Percentiles rank a stretch among this genome's conserved stretches.
phyloP scores from a whole-genome alignment of 495 filamentous ascomycete species.

The Xylaria telfairii region DNA sequence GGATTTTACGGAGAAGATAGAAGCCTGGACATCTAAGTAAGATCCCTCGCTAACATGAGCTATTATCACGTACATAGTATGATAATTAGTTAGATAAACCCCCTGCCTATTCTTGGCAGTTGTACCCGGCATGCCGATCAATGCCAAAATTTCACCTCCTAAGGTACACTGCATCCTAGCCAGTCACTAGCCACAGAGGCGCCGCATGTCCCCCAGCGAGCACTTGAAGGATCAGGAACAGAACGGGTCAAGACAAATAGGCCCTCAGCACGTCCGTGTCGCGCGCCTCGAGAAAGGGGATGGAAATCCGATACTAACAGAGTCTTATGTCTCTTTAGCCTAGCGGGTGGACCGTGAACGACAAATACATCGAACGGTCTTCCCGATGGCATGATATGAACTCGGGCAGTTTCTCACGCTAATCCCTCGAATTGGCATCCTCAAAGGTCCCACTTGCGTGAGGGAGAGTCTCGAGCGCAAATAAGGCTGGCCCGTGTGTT shows the following conservation, averaged over 20 bases:
- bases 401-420: not conserved
- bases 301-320: slow-evolving; percentile 11
- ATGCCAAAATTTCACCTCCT: not conserved
- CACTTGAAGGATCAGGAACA: slow-evolving; percentile 15
- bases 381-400: slow-evolving; percentile 19
- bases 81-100: not conserved
- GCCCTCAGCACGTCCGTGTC: not conserved
- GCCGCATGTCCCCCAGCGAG: slow-evolving; percentile 1
- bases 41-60: slow-evolving; percentile 13
- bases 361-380: slow-evolving; percentile 19
- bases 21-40: not conserved
- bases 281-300: not conserved
- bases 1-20: not conserved
- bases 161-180: slow-evolving; percentile 8
- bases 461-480: not conserved
- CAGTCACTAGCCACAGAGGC: slow-evolving; percentile 18
- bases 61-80: slow-evolving; percentile 3
- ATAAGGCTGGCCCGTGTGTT: slow-evolving; percentile 16
- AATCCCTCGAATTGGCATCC: not conserved
- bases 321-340: not conserved
- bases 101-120: not conserved
- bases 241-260: slow-evolving; percentile 10
- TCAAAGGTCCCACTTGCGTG: not conserved
- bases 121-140: slow-evolving; percentile 14
- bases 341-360: slow-evolving; percentile 1